Evolutionary conservation across 2,329 filamentous ascomycete genomes (phyloP).

Genomic region (Colletotrichum trifolii): DNA sequence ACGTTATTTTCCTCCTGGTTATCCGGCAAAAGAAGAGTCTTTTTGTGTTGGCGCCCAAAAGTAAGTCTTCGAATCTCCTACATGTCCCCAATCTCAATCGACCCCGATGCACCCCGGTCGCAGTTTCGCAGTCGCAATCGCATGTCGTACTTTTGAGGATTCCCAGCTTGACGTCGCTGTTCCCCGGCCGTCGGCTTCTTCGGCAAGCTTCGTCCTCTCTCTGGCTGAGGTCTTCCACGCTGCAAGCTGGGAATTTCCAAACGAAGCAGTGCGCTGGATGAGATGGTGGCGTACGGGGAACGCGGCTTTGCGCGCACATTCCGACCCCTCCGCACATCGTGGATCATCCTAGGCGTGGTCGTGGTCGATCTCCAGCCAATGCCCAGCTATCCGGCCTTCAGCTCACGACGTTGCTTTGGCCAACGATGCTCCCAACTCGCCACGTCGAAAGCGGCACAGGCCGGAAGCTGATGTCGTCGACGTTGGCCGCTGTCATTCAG

Average conservation of each 20-base stretch:
- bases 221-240: not conserved
- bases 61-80: slow-evolving; percentile 52
- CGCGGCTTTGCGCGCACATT: slow-evolving; percentile 7
- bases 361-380: slow-evolving; percentile 24
- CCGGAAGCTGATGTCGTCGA: no score
- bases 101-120: slow-evolving; percentile 23
- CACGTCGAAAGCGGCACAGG: no score
- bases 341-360: slow-evolving; percentile 27
- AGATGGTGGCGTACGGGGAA: not conserved
- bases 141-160: slow-evolving; percentile 14
- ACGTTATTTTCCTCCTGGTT: slow-evolving; percentile 45
- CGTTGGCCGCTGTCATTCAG: no score
- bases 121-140: slow-evolving; percentile 25
- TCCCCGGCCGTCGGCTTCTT: slow-evolving; percentile 22
- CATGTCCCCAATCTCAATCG: slow-evolving; percentile 35
- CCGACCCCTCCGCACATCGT: slow-evolving; percentile 36
- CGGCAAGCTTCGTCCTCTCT: slow-evolving; percentile 13
- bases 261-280: not conserved
- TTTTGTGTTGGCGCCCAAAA: slow-evolving; percentile 63
- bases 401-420: not conserved
- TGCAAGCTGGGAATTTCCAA: not conserved
- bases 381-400: slow-evolving; percentile 18
- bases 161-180: slow-evolving; percentile 2
- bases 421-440: no score
- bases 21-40: slow-evolving; percentile 36